Base-by-base conservation (phyloP, 768 basidiomycete genomes). In the Calocybe gangraenosa region DNA sequence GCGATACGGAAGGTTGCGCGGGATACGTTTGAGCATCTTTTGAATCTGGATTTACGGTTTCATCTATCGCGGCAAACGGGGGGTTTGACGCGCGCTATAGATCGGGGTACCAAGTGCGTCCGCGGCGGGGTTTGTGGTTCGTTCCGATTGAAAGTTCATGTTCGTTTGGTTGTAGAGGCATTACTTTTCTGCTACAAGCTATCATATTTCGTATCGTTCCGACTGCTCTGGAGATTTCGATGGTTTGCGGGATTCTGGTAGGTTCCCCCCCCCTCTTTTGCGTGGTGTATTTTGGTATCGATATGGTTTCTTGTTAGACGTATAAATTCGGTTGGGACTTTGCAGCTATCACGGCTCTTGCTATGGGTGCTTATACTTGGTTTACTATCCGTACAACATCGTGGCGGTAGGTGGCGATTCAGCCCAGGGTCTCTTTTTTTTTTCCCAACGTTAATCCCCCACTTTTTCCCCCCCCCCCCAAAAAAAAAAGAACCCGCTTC, bases 281-380 rank as follows among this genome's bases (percentile, higher is more conserved):
- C 10, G 25, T 15, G 22, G 13, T 20, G 22, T 7, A 10, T 13
- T 9, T 6, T 15, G 17, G n/a, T 33, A 37, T 19, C 51, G 17
- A 25, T 22, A 31, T 20, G 18, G 10, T 15, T 30, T 30, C 10
- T 52, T 37, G 39, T 31, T 41, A 96, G 93, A 94, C 92, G 1
- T 98, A 90, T 58, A 95, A 97, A 60, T 99, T 96, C 58, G 96
- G 96, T 7, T 92, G 87, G 86, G 86, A 96, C 61, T 99, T 94
- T 64, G 95, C 96, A 3, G 91, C 87, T 2, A 82, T 98, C 36
- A 97, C 94, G 0, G 74, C 81, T 1, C 64, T 78, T 1, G 90
- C 95, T 0, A 81, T 99, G 74, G 87, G 76, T 2, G 80, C 87
- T 3, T 99, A 99, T 61, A 89, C 92, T 0, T 97, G 93, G 93